Percentiles rank a stretch among this genome's conserved stretches.
These are phyloP conservation scores for Mycena vulgaris DNA, from an alignment of 768 basidiomycete genomes.

Conservation along the genomic window DNA sequence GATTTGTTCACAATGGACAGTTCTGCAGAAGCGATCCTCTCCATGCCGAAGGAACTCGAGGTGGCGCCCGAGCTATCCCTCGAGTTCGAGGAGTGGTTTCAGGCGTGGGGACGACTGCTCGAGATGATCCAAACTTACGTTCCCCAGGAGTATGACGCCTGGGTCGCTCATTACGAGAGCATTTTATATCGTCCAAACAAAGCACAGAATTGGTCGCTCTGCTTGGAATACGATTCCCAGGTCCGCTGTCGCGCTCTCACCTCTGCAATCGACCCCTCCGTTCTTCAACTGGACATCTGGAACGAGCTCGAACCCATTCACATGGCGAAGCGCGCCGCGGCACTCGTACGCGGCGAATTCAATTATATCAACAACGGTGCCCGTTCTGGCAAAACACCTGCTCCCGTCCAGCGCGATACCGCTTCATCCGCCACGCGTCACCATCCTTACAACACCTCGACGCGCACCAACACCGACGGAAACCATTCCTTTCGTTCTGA, in stretches of 20 bases:
- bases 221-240: slow-evolving; percentile 36
- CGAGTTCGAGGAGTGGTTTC: slow-evolving; percentile 43
- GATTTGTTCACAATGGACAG: slow-evolving; percentile 4
- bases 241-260: slow-evolving; percentile 27
- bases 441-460: too few species aligned
- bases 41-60: slow-evolving; percentile 26
- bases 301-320: slow-evolving; percentile 19
- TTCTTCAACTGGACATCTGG: slow-evolving; percentile 31
- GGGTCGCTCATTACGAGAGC: slow-evolving; percentile 35
- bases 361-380: too few species aligned
- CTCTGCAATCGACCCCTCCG: slow-evolving; percentile 18
- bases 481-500: too few species aligned
- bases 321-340: not conserved
- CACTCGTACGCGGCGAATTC: not conserved
- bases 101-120: slow-evolving; percentile 40
- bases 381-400: too few species aligned
- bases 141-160: slow-evolving; percentile 24
- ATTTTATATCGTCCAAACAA: slow-evolving; percentile 28
- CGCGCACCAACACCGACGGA: too few species aligned
- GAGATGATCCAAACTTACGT: slow-evolving; percentile 30
- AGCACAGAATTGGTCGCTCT: slow-evolving; percentile 32
- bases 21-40: slow-evolving; percentile 25
- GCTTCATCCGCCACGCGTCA: too few species aligned
- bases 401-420: too few species aligned
- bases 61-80: slow-evolving; percentile 33